Percentiles rank a stretch among this genome's conserved stretches.
These are phyloP conservation scores for Ambrosia hybrid DNA, from an alignment of 140 eudicot genomes.

Conservation along the genomic window DNA sequence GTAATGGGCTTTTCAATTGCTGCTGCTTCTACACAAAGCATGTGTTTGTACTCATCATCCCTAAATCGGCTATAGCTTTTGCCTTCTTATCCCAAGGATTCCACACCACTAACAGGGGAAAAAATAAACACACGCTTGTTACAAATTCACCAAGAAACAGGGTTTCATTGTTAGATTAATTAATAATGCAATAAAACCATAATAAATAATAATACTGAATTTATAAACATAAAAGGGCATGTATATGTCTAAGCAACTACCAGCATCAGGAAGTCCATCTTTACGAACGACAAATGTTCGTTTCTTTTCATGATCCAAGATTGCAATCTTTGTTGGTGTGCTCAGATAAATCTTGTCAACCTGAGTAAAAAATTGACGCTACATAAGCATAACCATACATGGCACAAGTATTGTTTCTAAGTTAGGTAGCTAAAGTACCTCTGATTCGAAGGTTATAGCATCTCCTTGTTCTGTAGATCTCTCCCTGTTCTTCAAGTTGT, in stretches of 20 bases:
- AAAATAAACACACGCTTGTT: not conserved
- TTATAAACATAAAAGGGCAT: not conserved
- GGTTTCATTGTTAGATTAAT: too few relatives aligned
- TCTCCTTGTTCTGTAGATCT: constrained; percentile 87
- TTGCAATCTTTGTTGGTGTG: constrained; percentile 82
- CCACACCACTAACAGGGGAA: constrained; percentile 62
- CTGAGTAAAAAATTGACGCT: constrained; percentile 33
- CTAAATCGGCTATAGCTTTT: constrained; percentile 68
- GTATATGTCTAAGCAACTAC: constrained; percentile 19
- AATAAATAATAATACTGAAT: not conserved
- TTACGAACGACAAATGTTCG: constrained; percentile 80
- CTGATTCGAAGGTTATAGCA: constrained; percentile 80
- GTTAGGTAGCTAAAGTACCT: constrained; percentile 44
- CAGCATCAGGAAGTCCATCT: constrained; percentile 96
- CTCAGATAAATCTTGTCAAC: constrained; percentile 87
- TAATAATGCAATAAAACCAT: not conserved
- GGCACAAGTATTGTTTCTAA: not conserved
- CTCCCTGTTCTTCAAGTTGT: constrained; percentile 66
- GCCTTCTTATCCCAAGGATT: constrained; percentile 93
- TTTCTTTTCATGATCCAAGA: constrained; percentile 86
- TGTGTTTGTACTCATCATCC: constrained; percentile 76
- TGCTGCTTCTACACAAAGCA: constrained; percentile 84
- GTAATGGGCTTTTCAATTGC: constrained; percentile 57
- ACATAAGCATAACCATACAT: constrained; percentile 7
- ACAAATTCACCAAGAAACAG: constrained; percentile 1